phyloP scores from a whole-genome alignment of 495 filamentous ascomycete genomes.

The Penicillium crystallinum region DNA sequence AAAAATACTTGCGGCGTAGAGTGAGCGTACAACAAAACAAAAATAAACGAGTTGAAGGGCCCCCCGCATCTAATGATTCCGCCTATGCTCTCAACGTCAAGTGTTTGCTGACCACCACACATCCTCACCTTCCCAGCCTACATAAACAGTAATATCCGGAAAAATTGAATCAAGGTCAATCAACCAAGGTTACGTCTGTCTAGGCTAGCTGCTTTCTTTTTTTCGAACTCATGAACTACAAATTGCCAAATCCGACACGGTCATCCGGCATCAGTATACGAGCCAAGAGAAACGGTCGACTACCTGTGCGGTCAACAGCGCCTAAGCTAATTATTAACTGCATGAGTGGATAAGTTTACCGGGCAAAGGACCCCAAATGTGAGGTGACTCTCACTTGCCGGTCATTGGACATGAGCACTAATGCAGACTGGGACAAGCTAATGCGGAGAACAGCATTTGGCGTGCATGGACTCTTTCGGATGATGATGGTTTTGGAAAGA shows the following conservation, averaged over 20 bases:
- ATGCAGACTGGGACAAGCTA: neutral
- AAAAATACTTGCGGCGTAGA: too few species aligned
- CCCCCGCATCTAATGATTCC: neutral
- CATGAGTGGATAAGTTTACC: neutral
- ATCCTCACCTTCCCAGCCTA: neutral
- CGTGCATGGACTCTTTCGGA: neutral
- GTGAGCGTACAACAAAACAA: too few species aligned
- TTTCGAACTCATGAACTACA: neutral
- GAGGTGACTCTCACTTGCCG: neutral
- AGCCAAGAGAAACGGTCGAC: neutral
- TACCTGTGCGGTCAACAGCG: neutral
- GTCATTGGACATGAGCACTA: neutral
- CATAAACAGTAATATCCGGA: neutral
- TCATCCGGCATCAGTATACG: neutral
- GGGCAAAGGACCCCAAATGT: neutral
- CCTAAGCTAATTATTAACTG: neutral
- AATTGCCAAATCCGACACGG: slow-evolving; percentile 2
- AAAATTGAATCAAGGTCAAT: too few species aligned
- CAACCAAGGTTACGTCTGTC: neutral
- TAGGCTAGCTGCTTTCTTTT: neutral
- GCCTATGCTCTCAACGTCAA: neutral
- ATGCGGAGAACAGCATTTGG: neutral
- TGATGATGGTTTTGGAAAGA: neutral
- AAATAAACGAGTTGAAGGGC: too few species aligned
- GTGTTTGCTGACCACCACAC: neutral